Conservation (phyloP, 164 flowering plant species). For the Macadamia tetraphylla region DNA sequence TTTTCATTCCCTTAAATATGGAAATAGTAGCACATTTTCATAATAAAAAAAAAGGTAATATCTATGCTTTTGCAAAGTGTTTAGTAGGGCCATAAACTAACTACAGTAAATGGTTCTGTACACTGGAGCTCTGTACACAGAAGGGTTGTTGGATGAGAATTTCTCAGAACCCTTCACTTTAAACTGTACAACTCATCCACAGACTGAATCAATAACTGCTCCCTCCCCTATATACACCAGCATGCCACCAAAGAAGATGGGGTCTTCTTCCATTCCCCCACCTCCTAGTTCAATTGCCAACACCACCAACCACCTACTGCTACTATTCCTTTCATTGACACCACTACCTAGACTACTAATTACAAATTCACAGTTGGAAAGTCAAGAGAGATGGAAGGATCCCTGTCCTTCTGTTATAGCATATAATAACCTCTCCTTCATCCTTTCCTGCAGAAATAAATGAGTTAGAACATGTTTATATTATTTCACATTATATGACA, state of each 20-base stretch:
- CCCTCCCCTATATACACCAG: neutral
- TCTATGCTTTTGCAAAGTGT: too few species aligned
- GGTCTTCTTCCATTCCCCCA: neutral
- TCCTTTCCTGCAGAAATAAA: slow-evolving; percentile 51
- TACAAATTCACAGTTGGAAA: slow-evolving; percentile 28
- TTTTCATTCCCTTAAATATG: too few species aligned
- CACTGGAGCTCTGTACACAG: neutral
- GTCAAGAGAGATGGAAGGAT: slow-evolving; percentile 81
- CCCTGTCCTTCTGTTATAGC: slow-evolving; percentile 97
- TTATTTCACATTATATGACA: neutral
- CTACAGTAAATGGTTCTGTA: neutral
- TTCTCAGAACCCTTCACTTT: neutral
- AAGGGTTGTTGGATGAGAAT: neutral
- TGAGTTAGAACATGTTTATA: neutral
- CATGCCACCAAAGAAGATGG: neutral
- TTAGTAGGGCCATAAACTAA: too few species aligned
- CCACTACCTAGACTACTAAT: slow-evolving; percentile 22
- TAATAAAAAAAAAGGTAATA: too few species aligned
- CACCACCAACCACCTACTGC: slow-evolving; percentile 2
- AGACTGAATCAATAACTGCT: neutral
- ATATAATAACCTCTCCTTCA: slow-evolving; percentile 81
- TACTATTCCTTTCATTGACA: slow-evolving; percentile 4
- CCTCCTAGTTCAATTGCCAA: slow-evolving; percentile 1
- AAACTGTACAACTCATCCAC: neutral
- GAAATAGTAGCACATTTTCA: too few species aligned